Evolutionary conservation across 179 eudicot genomes (phyloP), one percentile per base, ranked within the genome.

Genomic region (Dionaea muscipula): DNA sequence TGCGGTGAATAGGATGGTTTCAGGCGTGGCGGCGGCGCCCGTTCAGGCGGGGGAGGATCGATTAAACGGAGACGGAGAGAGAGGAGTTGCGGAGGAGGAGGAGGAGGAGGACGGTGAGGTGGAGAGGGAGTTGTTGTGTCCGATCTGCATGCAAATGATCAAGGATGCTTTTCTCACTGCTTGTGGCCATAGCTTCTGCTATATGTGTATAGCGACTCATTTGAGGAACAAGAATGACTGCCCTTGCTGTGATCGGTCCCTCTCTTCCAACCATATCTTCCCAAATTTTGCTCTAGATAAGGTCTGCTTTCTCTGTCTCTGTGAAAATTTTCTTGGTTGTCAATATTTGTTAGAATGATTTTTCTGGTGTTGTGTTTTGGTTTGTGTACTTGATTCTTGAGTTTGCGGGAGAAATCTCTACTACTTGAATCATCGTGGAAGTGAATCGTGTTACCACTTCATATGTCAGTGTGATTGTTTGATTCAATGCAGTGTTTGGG

Each of bases 211-310:
- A 18, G 75, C 62, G 1, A 79, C 81, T 21, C 97, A 90, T 51
- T 81, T 90, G 26, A 74, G 74, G 13, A 68, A 69, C 61, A 90
- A 81, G 75, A 71, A 63, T 28, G 83, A 86, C 56, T 90, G 97
- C 17, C 97, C 97, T 60, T 74, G 81, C 26, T 90, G 97, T 60
- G 72, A 67, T 16, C 76, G 76, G 1, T 78, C 59, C 45, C 81
- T 90, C 61, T 69, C 90, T 45, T 41, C 78, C 13, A 69, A 48
- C 7, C 90, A 73, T 12, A 69, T 90, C 15, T 84, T 76, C 66
- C 97, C 97, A 53, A 90, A 90, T 75, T 76, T 90, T 55, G 73
- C 87, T 7, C 95, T 90, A 56, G 81, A 90, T 60, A 83, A 90
- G 95, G 97, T 90, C 38, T 18, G 35, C 5, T 8, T 15, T 31